Conservation (phyloP, 1,284 basidiomycete species). For the Ceratobasidium sp. region DNA sequence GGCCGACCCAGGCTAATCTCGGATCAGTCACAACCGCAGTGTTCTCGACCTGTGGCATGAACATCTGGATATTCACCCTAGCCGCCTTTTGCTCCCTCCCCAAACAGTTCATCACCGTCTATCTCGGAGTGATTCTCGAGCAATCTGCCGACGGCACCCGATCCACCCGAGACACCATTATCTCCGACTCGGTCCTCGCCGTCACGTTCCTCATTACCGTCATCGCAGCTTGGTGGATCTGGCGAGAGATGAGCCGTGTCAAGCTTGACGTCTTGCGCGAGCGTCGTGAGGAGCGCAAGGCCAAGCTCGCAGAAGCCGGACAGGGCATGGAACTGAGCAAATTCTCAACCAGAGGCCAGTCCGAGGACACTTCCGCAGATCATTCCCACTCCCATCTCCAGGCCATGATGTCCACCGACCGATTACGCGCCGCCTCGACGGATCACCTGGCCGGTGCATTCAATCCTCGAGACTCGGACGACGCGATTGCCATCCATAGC, state of each 20-base stretch:
- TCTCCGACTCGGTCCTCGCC: conserved; percentile 68
- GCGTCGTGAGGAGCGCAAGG: conserved; percentile 62
- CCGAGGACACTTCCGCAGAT: conserved; percentile 1
- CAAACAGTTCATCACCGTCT: conserved; percentile 78
- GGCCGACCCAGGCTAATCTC: neutral
- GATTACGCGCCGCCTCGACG: conserved; percentile 53
- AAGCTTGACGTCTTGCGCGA: conserved; percentile 78
- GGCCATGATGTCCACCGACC: conserved; percentile 54
- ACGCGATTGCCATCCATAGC: conserved; percentile 51
- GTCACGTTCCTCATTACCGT: conserved; percentile 76
- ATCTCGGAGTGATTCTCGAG: conserved; percentile 64
- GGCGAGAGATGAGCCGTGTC: conserved; percentile 73
- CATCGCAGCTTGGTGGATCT: conserved; percentile 84
- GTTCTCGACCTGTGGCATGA: conserved; percentile 82
- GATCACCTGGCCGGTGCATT: conserved; percentile 49
- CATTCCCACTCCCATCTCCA: conserved; percentile 37
- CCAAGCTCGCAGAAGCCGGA: conserved; percentile 26
- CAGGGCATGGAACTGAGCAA: neutral
- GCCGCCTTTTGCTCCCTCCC: conserved; percentile 79
- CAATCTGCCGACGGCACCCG: conserved; percentile 42
- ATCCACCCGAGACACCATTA: conserved; percentile 60
- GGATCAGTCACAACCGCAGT: conserved; percentile 69
- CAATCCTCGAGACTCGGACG: conserved; percentile 53
- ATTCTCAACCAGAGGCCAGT: neutral
- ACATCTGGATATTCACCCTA: conserved; percentile 70